Percentiles rank a stretch among this genome's conserved stretches.
These are phyloP conservation scores for Teratosphaeria nubilosa DNA, from an alignment of 2,329 filamentous ascomycete species.

Conservation along the genomic window DNA sequence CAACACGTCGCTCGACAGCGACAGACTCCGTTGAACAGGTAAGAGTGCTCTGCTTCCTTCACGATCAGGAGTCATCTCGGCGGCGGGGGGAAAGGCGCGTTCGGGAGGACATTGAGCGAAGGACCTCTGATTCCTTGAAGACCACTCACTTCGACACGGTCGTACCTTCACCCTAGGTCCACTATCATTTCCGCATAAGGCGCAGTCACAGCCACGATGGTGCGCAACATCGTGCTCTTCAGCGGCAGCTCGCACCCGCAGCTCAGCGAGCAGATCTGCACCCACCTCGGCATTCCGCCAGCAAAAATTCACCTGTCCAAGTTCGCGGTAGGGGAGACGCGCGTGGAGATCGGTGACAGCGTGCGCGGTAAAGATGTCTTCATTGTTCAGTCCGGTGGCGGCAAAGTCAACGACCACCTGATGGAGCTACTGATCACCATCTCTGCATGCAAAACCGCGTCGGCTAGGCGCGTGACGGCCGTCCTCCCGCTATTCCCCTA, in stretches of 20 bases:
- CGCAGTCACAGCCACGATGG: constrained; percentile 47
- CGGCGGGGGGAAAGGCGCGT: neutral
- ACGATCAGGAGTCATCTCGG: neutral
- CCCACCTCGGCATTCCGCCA: constrained; percentile 74
- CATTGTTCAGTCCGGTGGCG: constrained; percentile 89
- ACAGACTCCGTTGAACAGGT: neutral
- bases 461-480: constrained; percentile 83
- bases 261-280: constrained; percentile 78
- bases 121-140: neutral
- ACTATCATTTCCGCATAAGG: neutral
- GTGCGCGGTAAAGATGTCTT: constrained; percentile 98
- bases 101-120: neutral
- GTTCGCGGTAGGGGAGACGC: constrained; percentile 90
- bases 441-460: constrained; percentile 93
- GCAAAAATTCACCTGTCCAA: constrained; percentile 78
- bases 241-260: constrained; percentile 87
- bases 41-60: neutral
- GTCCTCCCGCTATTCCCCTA: constrained; percentile 95
- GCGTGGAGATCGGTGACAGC: constrained; percentile 91
- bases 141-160: neutral
- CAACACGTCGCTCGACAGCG: neutral
- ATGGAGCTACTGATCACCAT: constrained; percentile 97
- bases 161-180: neutral
- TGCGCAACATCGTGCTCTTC: constrained; percentile 88
- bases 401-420: constrained; percentile 89